Evolutionary conservation across 352 stramenopile genomes (phyloP).

Genomic region (Saprolegnia parasitica): DNA sequence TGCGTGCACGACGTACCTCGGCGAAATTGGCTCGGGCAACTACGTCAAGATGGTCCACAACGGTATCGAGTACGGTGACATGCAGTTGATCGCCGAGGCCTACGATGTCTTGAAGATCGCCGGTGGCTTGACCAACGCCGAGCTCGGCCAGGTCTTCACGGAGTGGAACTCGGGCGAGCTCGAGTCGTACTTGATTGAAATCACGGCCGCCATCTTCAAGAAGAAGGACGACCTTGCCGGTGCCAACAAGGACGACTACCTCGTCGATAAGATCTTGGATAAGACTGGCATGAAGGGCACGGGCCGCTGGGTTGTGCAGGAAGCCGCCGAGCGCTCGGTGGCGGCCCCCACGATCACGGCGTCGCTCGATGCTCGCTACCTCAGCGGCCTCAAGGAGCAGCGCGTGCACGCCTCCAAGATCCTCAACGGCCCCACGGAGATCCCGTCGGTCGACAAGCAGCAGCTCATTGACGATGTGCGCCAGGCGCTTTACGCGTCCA

Average conservation of each 20-base stretch:
- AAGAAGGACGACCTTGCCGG: constrained; percentile 95
- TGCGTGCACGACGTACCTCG: constrained; percentile 96
- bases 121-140: constrained; percentile 85
- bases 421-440: constrained; percentile 90
- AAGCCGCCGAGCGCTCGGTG: constrained; percentile 93
- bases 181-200: constrained; percentile 98
- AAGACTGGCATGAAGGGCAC: constrained; percentile 99
- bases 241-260: constrained; percentile 57
- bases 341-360: constrained; percentile 96
- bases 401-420: constrained; percentile 91
- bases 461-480: constrained; percentile 96
- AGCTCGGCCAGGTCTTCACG: constrained; percentile 90
- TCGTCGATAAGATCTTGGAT: constrained; percentile 97
- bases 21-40: constrained; percentile 94
- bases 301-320: constrained; percentile 94
- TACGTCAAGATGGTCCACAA: constrained; percentile 99
- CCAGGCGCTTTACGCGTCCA: constrained; percentile 96
- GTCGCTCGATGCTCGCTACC: constrained; percentile 95
- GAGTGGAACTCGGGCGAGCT: constrained; percentile 98
- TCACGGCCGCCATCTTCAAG: constrained; percentile 95
- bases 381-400: constrained; percentile 95
- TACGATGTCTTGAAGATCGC: constrained; percentile 97
- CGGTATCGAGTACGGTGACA: constrained; percentile 99
- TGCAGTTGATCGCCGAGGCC: constrained; percentile 98
- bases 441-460: constrained; percentile 89